Base-by-base conservation (phyloP, 225 moss, liverwort and hornwort genomes). In the Thuidium tamariscinum region DNA sequence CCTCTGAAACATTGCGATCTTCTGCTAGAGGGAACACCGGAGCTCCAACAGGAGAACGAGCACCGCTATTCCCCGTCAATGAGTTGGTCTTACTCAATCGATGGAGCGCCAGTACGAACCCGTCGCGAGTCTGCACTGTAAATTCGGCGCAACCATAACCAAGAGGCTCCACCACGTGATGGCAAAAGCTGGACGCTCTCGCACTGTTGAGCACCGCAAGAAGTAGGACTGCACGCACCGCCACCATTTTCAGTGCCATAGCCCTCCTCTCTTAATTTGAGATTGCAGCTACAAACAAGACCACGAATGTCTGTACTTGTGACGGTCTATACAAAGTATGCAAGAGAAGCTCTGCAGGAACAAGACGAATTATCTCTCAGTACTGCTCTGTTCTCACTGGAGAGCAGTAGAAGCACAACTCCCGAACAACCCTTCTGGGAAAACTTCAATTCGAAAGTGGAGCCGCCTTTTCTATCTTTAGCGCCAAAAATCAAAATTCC, bases 61-160 rank as follows among this genome's bases (percentile, higher is more conserved):
- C 78, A 44, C 52, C 77, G 60, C 49, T 83, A 23, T 25, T 62
- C 54, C 41, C 66, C 46, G 85, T 49, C 37, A 83, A 56, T 49
- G 63, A 84, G 36, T 39, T 65, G 20, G 29, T 49, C 63, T 51
- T 83, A 79, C 90, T 88, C 73, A 94, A 61, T 37, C 91, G 91
- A 81, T 94, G 93, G 79, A 94, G 72, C 25, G 72, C 85, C 14
- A 94, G 87, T 48, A 92, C 68, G 86, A 85, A 94, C 30, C 91
- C 91, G 41, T 92, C 92, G n/a, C 88, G 61, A 62, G 93, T 94
- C 87, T 92, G 83, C 21, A 94, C 89, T 36, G 78, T 86, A 54
- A 85, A 88, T 59, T 92, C 92, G 29, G 84, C 65, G 87, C 93
- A 94, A 71, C 56, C 88, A 41, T 89, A 94, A 66, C 91, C 92